phyloP scores from a whole-genome alignment of 495 filamentous ascomycete genomes.

The Penicillium roqueforti region DNA sequence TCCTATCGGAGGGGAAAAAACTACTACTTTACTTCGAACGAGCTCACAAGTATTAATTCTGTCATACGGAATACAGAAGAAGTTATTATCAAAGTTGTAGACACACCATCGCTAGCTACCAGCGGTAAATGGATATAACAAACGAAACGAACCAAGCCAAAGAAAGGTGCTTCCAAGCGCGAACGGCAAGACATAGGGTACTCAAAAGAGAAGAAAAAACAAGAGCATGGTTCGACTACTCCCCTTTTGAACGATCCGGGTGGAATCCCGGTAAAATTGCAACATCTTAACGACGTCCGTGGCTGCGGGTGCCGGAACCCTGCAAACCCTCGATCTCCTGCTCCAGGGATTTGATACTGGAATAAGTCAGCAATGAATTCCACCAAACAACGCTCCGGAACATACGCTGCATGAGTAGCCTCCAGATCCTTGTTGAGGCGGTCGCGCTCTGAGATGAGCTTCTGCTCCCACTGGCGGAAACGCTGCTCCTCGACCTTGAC shows the following conservation, averaged over 20 bases:
- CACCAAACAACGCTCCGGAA: slow-evolving; percentile 11
- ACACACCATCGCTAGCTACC: slow-evolving; percentile 49
- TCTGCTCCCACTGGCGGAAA: slow-evolving; percentile 99
- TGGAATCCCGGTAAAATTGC: slow-evolving; percentile 16
- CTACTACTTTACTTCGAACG: neutral
- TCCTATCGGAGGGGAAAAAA: neutral
- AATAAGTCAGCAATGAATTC: slow-evolving; percentile 24
- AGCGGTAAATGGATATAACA: slow-evolving; percentile 41
- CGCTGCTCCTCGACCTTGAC: slow-evolving; percentile 99
- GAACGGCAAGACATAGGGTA: slow-evolving; percentile 36
- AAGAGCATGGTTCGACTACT: slow-evolving; percentile 30
- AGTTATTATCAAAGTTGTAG: slow-evolving; percentile 50
- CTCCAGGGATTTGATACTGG: slow-evolving; percentile 90
- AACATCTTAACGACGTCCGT: slow-evolving; percentile 79
- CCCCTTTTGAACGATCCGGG: slow-evolving; percentile 34
- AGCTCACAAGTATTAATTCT: slow-evolving; percentile 21
- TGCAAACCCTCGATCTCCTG: slow-evolving; percentile 89
- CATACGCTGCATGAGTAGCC: slow-evolving; percentile 87
- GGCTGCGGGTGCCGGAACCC: slow-evolving; percentile 85
- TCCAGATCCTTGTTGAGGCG: slow-evolving; percentile 99
- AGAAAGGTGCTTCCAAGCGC: slow-evolving; percentile 29
- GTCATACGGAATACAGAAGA: slow-evolving; percentile 40
- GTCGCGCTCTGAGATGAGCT: slow-evolving; percentile 95
- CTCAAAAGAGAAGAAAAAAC: slow-evolving; percentile 37
- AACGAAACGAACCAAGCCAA: slow-evolving; percentile 31